These are phyloP conservation scores for Xylaria palmicola DNA, from an alignment of 495 filamentous ascomycete species.

Conservation along the genomic window DNA sequence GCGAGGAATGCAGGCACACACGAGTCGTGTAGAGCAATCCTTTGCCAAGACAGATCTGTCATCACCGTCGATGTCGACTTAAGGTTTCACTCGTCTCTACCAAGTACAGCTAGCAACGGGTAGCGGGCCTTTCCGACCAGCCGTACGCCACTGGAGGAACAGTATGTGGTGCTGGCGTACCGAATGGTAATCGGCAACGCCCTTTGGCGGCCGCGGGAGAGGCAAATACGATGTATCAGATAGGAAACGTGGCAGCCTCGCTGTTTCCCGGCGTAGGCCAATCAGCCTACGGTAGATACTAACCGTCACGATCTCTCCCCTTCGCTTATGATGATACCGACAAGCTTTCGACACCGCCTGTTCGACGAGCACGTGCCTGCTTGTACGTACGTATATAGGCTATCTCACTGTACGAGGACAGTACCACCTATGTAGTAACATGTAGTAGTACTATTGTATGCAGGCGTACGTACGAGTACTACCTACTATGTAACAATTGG, in stretches of 20 bases:
- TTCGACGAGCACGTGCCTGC: too few species aligned
- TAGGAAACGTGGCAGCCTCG: constrained; percentile 6
- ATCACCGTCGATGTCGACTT: background rate
- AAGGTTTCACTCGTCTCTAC: background rate
- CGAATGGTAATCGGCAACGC: too few species aligned
- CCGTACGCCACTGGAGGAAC: constrained; percentile 7
- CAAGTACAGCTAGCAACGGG: background rate
- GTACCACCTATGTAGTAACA: background rate
- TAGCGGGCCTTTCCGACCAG: constrained; percentile 11
- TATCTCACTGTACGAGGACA: background rate
- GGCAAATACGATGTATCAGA: background rate
- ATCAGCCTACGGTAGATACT: background rate
- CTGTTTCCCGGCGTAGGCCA: background rate
- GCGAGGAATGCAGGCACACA: background rate
- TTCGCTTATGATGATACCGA: background rate
- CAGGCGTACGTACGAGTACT: too few species aligned
- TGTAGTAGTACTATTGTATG: too few species aligned
- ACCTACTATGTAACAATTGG: too few species aligned
- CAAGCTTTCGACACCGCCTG: background rate
- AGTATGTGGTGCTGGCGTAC: too few species aligned
- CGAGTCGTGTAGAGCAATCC: background rate
- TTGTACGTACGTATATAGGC: too few species aligned
- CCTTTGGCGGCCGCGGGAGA: background rate
- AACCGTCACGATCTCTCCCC: background rate
- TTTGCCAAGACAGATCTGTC: constrained; percentile 6